phyloP scores from a whole-genome alignment of 2,329 filamentous ascomycete genomes.

The Cordyceps farinosa region DNA sequence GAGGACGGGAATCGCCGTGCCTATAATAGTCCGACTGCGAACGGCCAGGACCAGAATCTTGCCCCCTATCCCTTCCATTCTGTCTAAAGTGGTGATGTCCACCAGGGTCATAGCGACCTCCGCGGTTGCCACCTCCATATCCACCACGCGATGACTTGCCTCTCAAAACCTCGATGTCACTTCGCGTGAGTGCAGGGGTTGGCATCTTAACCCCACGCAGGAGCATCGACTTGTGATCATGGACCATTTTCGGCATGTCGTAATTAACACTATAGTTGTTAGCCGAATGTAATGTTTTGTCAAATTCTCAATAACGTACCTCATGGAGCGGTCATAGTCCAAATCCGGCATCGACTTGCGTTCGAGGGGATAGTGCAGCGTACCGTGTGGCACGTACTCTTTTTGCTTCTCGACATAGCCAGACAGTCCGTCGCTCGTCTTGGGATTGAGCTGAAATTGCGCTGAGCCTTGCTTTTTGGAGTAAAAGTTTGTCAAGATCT shows the following conservation, averaged over 20 bases:
- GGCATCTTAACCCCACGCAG: constrained; percentile 77
- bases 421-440: constrained; percentile 70
- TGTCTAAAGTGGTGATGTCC: constrained; percentile 13
- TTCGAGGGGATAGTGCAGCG: constrained; percentile 73
- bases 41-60: constrained; percentile 9
- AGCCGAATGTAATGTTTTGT: constrained; percentile 25
- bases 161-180: constrained; percentile 71
- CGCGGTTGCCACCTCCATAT: constrained; percentile 44
- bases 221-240: constrained; percentile 90
- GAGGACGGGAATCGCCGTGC: constrained; percentile 7
- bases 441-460: constrained; percentile 70
- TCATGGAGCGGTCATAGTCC: constrained; percentile 82
- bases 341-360: constrained; percentile 69
- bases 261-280: constrained; percentile 67
- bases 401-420: constrained; percentile 80
- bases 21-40: constrained; percentile 20
- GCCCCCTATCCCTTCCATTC: constrained; percentile 2
- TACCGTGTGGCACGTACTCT: constrained; percentile 78
- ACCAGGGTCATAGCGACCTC: constrained; percentile 43
- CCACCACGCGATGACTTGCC: constrained; percentile 61
- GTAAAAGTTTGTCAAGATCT: constrained; percentile 82
- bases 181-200: constrained; percentile 65
- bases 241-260: constrained; percentile 68
- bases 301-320: constrained; percentile 50
- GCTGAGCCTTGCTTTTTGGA: constrained; percentile 74